Percentiles rank a stretch among this genome's conserved stretches.
These are phyloP conservation scores for Tephrocybe sp. DNA, from an alignment of 768 basidiomycete species.

Conservation along the genomic window DNA sequence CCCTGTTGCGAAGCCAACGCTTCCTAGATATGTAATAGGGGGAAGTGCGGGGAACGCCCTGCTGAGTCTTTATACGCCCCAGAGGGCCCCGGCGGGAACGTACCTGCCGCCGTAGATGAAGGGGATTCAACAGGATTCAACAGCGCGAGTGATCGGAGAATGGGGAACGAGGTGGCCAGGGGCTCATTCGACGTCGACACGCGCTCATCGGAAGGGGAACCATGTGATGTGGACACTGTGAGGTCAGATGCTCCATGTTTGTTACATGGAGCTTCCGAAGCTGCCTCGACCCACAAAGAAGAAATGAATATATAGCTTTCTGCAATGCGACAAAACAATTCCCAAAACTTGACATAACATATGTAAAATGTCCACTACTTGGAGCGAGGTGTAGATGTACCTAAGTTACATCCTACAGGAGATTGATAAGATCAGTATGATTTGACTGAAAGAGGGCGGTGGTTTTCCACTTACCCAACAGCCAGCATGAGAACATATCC, in stretches of 20 bases:
- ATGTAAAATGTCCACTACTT: not conserved
- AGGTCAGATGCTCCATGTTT: slow-evolving; percentile 8
- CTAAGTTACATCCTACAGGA: slow-evolving; percentile 8
- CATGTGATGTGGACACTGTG: slow-evolving; percentile 12
- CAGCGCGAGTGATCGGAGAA: slow-evolving; percentile 10
- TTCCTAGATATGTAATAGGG: not conserved
- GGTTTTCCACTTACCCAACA: slow-evolving; percentile 59
- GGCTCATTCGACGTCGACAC: slow-evolving; percentile 12
- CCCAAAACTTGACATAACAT: not conserved
- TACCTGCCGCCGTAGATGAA: not conserved
- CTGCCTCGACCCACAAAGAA: not conserved
- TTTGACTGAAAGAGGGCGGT: not conserved
- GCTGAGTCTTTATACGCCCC: not conserved
- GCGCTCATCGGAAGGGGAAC: slow-evolving; percentile 11
- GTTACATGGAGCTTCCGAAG: slow-evolving; percentile 9
- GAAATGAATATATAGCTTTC: not conserved
- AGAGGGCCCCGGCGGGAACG: too few relatives aligned
- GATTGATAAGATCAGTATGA: not conserved
- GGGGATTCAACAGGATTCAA: not conserved
- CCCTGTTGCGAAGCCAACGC: slow-evolving; percentile 2
- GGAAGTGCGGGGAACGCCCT: not conserved
- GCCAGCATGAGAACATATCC: slow-evolving; percentile 76
- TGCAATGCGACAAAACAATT: not conserved
- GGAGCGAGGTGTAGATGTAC: not conserved
- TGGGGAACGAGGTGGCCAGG: slow-evolving; percentile 8